Evolutionary conservation across 495 filamentous ascomycete genomes (phyloP).

Genomic region (Aspergillus nanangensis): DNA sequence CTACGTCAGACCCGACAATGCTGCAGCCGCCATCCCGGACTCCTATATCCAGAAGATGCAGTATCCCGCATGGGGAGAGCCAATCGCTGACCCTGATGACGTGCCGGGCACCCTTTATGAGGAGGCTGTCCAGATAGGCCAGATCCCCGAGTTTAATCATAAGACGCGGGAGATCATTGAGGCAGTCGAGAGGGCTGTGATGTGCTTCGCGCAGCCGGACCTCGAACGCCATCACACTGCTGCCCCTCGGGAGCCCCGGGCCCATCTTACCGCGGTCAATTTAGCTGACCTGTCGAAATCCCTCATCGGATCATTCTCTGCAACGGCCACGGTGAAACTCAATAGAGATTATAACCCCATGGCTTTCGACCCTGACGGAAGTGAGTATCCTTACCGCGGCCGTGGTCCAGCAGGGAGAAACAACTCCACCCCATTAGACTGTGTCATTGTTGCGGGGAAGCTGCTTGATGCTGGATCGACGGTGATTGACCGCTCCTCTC

Average conservation of each 20-base stretch:
- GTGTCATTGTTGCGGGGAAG: constrained; percentile 27
- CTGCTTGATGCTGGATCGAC: constrained; percentile 37
- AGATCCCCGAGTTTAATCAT: no score
- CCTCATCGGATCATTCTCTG: constrained; percentile 12
- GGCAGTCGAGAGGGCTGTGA: constrained; percentile 21
- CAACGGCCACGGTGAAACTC: constrained; percentile 15
- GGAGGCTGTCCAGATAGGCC: no score
- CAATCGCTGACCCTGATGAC: not conserved
- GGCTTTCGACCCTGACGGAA: constrained; percentile 15
- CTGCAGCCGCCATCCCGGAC: constrained; percentile 12
- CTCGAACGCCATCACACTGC: constrained; percentile 27
- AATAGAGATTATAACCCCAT: not conserved
- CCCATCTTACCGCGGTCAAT: constrained; percentile 10
- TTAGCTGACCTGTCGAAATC: constrained; percentile 11
- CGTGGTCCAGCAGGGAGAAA: constrained; percentile 22
- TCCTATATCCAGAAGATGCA: constrained; percentile 14
- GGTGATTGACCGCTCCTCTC: constrained; percentile 21
- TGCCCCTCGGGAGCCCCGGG: constrained; percentile 8
- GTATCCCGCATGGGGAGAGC: constrained; percentile 3
- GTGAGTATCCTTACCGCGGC: constrained; percentile 20
- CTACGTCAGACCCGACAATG: constrained; percentile 13
- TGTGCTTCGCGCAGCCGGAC: constrained; percentile 23
- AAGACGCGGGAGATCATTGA: constrained; percentile 11
- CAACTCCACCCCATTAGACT: constrained; percentile 27
- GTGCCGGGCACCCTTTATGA: not conserved